Percentiles rank a stretch among this genome's conserved stretches.
Evolutionary conservation across 192 early-diverging fungal genomes (phyloP).

Genomic region (Ambispora gerdemannii): DNA sequence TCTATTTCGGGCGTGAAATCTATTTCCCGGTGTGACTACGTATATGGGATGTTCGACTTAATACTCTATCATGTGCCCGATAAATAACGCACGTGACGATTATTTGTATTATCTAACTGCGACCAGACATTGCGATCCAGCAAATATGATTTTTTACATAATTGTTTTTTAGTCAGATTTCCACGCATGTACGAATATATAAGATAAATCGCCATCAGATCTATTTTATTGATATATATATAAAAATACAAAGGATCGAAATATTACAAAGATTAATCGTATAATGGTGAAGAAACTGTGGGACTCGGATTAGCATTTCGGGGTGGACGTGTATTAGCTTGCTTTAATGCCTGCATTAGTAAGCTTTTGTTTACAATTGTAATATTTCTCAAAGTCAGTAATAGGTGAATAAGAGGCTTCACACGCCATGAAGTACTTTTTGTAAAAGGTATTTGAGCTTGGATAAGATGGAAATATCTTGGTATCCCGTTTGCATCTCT

Average conservation of each 20-base stretch:
- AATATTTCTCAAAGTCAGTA: slow-evolving; percentile 23
- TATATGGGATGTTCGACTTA: background rate
- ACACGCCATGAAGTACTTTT: slow-evolving; percentile 17
- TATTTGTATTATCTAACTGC: background rate
- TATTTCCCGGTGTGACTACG: background rate
- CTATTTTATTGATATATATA: slow-evolving; percentile 17
- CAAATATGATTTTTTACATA: slow-evolving; percentile 6
- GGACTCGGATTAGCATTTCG: slow-evolving; percentile 22
- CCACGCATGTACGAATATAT: background rate
- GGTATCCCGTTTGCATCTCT: background rate
- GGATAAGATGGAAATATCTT: slow-evolving; percentile 13
- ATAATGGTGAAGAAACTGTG: slow-evolving; percentile 17
- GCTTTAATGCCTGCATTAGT: slow-evolving; percentile 21
- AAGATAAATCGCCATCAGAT: slow-evolving; percentile 2
- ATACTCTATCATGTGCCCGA: slow-evolving; percentile 3
- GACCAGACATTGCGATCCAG: slow-evolving; percentile 5
- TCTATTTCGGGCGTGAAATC: background rate
- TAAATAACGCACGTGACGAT: slow-evolving; percentile 11
- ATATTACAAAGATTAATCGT: slow-evolving; percentile 6
- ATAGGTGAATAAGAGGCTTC: slow-evolving; percentile 17
- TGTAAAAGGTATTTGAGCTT: slow-evolving; percentile 7
- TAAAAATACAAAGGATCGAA: slow-evolving; percentile 21
- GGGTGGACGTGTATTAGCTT: slow-evolving; percentile 17
- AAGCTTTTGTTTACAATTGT: slow-evolving; percentile 23
- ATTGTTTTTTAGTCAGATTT: slow-evolving; percentile 10